Conservation (phyloP, 371 early-diverging fungal species). For the Chytridiales sp. region DNA sequence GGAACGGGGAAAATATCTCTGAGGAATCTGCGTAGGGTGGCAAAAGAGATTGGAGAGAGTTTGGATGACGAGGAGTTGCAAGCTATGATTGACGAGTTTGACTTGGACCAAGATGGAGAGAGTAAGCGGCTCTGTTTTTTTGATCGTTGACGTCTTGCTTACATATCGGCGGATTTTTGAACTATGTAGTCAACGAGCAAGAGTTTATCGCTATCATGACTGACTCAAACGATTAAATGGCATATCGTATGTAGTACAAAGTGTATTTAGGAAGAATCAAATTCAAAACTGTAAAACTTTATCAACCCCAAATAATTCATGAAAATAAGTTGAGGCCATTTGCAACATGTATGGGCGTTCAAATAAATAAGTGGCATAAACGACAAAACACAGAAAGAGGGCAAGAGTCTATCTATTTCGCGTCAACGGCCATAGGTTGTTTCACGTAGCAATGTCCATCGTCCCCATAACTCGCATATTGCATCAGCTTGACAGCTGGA, state of each 20-base stretch:
- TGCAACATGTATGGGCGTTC: no score
- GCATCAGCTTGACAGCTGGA: constrained; percentile 27
- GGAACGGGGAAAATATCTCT: constrained; percentile 63
- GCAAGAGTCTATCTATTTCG: no score
- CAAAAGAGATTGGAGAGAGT: constrained; percentile 74
- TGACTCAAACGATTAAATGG: constrained; percentile 44
- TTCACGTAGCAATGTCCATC: no score
- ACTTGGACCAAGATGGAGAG: constrained; percentile 70
- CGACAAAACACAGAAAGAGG: no score
- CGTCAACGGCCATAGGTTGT: no score
- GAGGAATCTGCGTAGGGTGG: constrained; percentile 62
- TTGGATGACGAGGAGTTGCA: constrained; percentile 69
- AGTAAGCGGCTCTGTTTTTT: constrained; percentile 49
- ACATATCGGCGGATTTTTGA: neutral
- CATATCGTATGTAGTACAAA: neutral
- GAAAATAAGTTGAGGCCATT: no score
- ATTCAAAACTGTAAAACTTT: no score
- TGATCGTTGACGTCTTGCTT: neutral
- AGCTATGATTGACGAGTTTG: constrained; percentile 62
- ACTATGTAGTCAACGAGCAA: constrained; percentile 61
- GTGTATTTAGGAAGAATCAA: neutral
- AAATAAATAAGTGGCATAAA: no score
- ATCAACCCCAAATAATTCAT: no score
- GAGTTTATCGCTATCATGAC: constrained; percentile 76
- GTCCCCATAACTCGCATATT: no score